Conservation (phyloP, 768 basidiomycete genomes). For the Sarcodon sp. region DNA sequence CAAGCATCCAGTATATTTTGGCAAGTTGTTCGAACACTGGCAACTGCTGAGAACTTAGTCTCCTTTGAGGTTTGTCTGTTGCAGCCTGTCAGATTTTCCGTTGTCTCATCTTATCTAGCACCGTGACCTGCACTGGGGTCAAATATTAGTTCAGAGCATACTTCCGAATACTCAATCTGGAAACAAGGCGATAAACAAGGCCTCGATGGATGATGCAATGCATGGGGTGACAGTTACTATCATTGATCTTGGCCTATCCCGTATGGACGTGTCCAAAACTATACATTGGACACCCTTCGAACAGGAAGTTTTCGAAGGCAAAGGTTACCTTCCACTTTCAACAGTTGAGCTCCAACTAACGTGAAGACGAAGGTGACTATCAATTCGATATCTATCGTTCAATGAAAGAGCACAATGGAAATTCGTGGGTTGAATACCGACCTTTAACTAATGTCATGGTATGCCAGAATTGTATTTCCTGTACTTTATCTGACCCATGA, state of each 20-base stretch:
- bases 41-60: conserved; percentile 66
- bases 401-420: conserved; percentile 55
- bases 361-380: conserved; percentile 52
- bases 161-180: conserved; percentile 12
- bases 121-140: conserved; percentile 98
- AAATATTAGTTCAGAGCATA: conserved; percentile 69
- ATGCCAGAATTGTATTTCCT: conserved; percentile 11
- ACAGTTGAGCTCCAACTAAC: conserved; percentile 4
- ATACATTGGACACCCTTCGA: conserved; percentile 78
- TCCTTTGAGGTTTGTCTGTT: conserved; percentile 67
- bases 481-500: background rate
- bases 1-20: conserved; percentile 86
- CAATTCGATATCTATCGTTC: conserved; percentile 93
- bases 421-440: conserved; percentile 63
- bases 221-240: conserved; percentile 72
- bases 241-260: conserved; percentile 90
- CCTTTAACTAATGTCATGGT: conserved; percentile 91
- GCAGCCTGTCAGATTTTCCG: background rate
- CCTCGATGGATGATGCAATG: conserved; percentile 50
- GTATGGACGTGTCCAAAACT: conserved; percentile 51
- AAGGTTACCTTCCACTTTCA: conserved; percentile 36
- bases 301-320: conserved; percentile 82
- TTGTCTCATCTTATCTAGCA: conserved; percentile 40
- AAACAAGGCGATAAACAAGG: conserved; percentile 8
- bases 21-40: conserved; percentile 74